Evolutionary conservation across 352 stramenopile species (phyloP).

Genomic region (Pythium apleroticum): DNA sequence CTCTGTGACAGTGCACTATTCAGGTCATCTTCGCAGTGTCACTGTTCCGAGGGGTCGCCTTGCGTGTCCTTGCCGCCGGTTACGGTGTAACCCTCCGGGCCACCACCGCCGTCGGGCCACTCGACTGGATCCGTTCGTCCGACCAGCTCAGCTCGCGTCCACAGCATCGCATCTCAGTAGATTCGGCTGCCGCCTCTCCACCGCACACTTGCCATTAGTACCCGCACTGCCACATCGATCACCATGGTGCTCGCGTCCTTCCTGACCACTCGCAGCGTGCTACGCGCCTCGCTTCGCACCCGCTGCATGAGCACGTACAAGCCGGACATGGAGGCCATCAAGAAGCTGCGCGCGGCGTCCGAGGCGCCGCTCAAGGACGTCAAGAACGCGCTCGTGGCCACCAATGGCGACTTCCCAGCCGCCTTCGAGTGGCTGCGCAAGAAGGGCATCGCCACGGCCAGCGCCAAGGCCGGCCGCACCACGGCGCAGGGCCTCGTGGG

Average conservation of each 20-base stretch:
- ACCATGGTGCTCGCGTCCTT: conserved; percentile 27
- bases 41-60: neutral
- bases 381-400: conserved; percentile 83
- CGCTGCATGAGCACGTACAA: conserved; percentile 75
- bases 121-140: neutral
- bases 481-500: conserved; percentile 78
- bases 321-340: conserved; percentile 83
- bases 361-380: conserved; percentile 89
- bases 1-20: neutral
- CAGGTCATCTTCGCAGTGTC: neutral
- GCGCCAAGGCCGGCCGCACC: conserved; percentile 71
- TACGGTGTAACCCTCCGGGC: neutral
- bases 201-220: conserved; percentile 6
- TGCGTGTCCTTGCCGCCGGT: conserved; percentile 7
- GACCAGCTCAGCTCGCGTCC: neutral
- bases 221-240: neutral
- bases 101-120: conserved; percentile 3
- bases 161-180: conserved; percentile 2
- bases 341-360: conserved; percentile 84
- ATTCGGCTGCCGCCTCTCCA: neutral
- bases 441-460: conserved; percentile 83
- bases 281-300: conserved; percentile 13
- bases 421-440: conserved; percentile 90
- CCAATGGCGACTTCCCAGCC: conserved; percentile 75
- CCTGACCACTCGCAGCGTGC: conserved; percentile 17